Evolutionary conservation across 441 rosid species (phyloP), one percentile per base, ranked within the genome.

Genomic region (Gossypium trilobum): DNA sequence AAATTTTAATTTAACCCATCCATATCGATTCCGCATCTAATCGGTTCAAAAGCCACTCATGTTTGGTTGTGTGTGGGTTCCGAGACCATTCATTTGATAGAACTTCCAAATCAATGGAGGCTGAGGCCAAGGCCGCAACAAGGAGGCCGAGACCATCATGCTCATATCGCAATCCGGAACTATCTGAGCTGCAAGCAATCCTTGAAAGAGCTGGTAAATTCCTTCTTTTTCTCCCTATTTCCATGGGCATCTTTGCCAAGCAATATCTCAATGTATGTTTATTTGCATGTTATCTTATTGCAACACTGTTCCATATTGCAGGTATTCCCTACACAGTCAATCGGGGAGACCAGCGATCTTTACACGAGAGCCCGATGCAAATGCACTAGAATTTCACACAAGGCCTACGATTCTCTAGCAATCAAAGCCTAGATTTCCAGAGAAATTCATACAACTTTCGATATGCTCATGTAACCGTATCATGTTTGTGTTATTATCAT

Each of bases 31-130:
- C 39, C 8, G 1, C 0, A 31, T 31, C 39, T 33, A 33, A 5
- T 33, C 8, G 0, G 39, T 33, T 33, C 39, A 33, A 33, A 33
- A 33, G 39, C 8, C 39, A 33, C 8, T 33, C 39, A 96, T 44
- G 96, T 92, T 51, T 93, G 97, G 96, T 74, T 93, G 82, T 93
- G 98, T 97, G 86, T 93, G 68, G 98, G 98, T 61, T 81, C 92
- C 44, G 96, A 91, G 83, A 93, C 90, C 96, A 93, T 93, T 78
- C 98, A 93, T 79, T 74, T 7, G 90, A 91, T 84, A 33, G 39
- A 33, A 33, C 39, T 5, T 33, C 98, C 97, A 5, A 96, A 93
- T 80, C 98, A 95, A 0, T 85, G 90, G 71, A 83, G 84, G 0
- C 97, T 31, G 36, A 31, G 36, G 36, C 36, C 93, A 80, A 84